A percentile compares a stretch with the other conserved stretches of the same genome.
These are phyloP conservation scores for Diaporthe citriasiana DNA, from an alignment of 2,329 filamentous ascomycete genomes.

Conservation along the genomic window DNA sequence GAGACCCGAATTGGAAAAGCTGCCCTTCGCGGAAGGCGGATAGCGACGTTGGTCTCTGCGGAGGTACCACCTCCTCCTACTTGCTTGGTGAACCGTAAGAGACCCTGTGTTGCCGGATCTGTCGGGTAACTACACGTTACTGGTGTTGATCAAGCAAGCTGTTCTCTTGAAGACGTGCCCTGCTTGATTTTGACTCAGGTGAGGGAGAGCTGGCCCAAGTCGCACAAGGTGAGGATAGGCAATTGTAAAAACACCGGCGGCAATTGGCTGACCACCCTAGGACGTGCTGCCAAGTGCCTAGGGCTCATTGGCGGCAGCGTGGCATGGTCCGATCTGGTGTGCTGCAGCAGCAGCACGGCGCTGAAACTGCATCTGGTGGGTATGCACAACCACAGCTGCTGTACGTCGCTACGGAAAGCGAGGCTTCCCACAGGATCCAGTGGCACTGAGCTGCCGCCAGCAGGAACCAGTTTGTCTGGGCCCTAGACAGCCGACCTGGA, in stretches of 20 bases:
- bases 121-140: slow-evolving; percentile 18
- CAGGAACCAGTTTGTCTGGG: slow-evolving; percentile 38
- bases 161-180: background rate
- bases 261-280: slow-evolving; percentile 23
- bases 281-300: slow-evolving; percentile 3
- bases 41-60: slow-evolving; percentile 24
- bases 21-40: slow-evolving; percentile 33
- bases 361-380: slow-evolving; percentile 38
- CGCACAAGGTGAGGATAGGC: slow-evolving; percentile 31
- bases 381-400: slow-evolving; percentile 30
- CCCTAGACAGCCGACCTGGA: slow-evolving; percentile 27
- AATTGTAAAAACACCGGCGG: slow-evolving; percentile 5
- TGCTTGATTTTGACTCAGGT: slow-evolving; percentile 9
- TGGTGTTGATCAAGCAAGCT: slow-evolving; percentile 16
- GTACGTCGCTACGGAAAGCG: slow-evolving; percentile 34
- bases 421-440: slow-evolving; percentile 39
- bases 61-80: slow-evolving; percentile 7
- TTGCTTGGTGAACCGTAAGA: slow-evolving; percentile 20
- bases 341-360: slow-evolving; percentile 16
- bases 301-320: slow-evolving; percentile 20
- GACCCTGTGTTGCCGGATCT: slow-evolving; percentile 22
- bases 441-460: slow-evolving; percentile 32
- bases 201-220: background rate
- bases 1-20: slow-evolving; percentile 12
- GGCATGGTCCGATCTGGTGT: slow-evolving; percentile 36